Conservation (phyloP, 169 alveolate genomes). For the Cryptosporidium bovis region DNA sequence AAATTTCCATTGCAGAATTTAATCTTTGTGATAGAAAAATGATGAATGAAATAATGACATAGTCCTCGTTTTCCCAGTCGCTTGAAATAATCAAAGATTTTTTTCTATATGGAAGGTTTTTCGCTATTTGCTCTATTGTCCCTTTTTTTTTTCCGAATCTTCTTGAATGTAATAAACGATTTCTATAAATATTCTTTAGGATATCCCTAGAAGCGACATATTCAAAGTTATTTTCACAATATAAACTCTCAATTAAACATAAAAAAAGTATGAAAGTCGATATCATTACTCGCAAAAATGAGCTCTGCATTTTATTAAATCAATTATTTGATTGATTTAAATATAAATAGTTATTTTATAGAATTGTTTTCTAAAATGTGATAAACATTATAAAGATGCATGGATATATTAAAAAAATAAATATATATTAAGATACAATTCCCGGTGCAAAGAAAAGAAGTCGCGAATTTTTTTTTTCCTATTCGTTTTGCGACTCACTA, state of each 20-base stretch:
- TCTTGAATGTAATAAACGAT: not conserved
- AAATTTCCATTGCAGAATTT: constrained; percentile 22
- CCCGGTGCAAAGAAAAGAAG: too few relatives aligned
- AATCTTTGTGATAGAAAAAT: constrained; percentile 44
- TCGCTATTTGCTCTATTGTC: constrained; percentile 36
- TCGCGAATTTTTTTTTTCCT: too few relatives aligned
- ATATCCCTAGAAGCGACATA: constrained; percentile 37
- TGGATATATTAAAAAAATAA: too few relatives aligned
- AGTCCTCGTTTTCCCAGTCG: constrained; percentile 50
- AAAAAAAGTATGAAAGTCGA: not conserved
- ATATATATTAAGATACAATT: too few relatives aligned
- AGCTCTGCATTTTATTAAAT: too few relatives aligned
- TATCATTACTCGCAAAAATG: not conserved
- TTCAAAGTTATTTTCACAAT: not conserved
- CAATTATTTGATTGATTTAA: too few relatives aligned
- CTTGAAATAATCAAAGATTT: constrained; percentile 48
- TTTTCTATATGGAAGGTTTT: constrained; percentile 22
- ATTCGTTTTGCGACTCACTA: too few relatives aligned
- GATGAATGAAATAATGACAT: constrained; percentile 22
- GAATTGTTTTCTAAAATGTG: too few relatives aligned
- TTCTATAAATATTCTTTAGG: not conserved
- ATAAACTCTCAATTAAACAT: not conserved
- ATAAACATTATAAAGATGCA: too few relatives aligned
- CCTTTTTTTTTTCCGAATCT: constrained; percentile 72
- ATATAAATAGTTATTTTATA: too few relatives aligned